Evolutionary conservation across 352 stramenopile species (phyloP), one percentile per base, ranked within the genome.

Genomic region (Phytopythium montanum): DNA sequence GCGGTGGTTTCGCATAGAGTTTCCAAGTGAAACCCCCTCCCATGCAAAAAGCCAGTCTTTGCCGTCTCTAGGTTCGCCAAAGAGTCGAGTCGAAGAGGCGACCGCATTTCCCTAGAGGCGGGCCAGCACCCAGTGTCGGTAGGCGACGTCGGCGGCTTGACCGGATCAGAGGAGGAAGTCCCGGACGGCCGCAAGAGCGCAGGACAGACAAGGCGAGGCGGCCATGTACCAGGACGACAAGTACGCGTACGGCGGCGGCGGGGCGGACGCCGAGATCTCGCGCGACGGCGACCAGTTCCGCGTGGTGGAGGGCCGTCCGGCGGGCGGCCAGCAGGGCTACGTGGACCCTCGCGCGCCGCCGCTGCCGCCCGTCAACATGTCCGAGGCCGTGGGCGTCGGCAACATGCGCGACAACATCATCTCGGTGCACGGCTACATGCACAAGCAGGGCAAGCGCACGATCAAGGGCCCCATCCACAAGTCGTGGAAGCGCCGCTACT

Each of bases 381-480:
- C 80, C 49, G 79, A 89, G 60, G 79, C 77, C 53, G 77, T 88
- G 18, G 82, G 74, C 10, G 39, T 82, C 41, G 63, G 69, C 67
- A 65, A 66, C 52, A 65, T 83, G 44, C 76, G 81, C 33, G 80
- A 89, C 73, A 94, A 94, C 70, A 87, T 95, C 69, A 95, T 95
- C 60, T 90, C 83, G 45, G 84, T 95, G 44, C 86, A 95, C 64
- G 86, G 86, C 54, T 95, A 93, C 74, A 79, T 95, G 76, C 84
- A 95, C 86, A 95, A 95, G 69, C 86, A 95, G 64, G 86, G 83
- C 62, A 95, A 93, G 70, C 86, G 86, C 46, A 83, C 80, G 5
- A 89, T 95, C 63, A 95, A 93, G 70, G 86, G 86, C 1, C 86
- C 86, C 23, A 87, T 95, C 60, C 83, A 93, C 73, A 95, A 95